phyloP scores from a whole-genome alignment of 192 early-diverging fungal genomes.

The Pilobolus umbonatus region DNA sequence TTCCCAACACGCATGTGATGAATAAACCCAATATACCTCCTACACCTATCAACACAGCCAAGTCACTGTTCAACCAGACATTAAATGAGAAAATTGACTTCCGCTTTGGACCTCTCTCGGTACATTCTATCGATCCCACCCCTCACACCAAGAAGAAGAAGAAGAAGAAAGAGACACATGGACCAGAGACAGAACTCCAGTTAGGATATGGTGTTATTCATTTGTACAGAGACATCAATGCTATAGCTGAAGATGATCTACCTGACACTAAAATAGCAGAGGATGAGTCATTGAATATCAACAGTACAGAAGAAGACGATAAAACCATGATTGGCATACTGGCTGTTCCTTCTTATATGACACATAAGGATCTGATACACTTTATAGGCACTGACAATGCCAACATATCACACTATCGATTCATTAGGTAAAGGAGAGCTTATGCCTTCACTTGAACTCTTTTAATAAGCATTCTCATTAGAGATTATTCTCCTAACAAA shows the following conservation, averaged over 20 bases:
- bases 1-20: neutral
- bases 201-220: constrained; percentile 55
- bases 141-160: neutral
- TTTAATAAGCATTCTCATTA: constrained; percentile 20
- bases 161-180: constrained; percentile 9
- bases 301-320: constrained; percentile 22
- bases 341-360: constrained; percentile 86
- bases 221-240: constrained; percentile 54
- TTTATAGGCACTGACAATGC: constrained; percentile 69
- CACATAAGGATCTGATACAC: constrained; percentile 82
- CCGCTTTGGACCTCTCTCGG: neutral
- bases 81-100: constrained; percentile 6
- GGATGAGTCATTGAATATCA: neutral
- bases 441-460: neutral
- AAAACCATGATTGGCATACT: constrained; percentile 63
- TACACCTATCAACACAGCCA: neutral
- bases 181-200: neutral
- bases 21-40: constrained; percentile 7
- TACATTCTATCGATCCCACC: neutral
- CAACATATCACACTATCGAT: constrained; percentile 73
- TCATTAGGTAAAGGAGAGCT: constrained; percentile 42
- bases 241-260: constrained; percentile 33
- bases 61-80: neutral
- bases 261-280: constrained; percentile 3
- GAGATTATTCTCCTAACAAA: constrained; percentile 80